Base-by-base conservation (phyloP, 2,329 filamentous ascomycete species). In the Fusarium cyanostomum region DNA sequence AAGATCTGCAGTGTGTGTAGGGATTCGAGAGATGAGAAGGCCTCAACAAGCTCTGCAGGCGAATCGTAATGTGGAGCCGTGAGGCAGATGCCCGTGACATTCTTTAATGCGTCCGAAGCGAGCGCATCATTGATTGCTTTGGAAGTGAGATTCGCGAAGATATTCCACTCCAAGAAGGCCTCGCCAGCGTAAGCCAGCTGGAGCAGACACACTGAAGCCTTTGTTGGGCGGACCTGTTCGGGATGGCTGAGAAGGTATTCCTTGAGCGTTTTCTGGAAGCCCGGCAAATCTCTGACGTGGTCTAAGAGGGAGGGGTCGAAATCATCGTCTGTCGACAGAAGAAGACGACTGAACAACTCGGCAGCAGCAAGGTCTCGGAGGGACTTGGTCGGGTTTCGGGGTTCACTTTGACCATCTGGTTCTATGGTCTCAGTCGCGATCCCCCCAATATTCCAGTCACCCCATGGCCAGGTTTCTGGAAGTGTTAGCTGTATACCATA, bases 391-490 rank as follows among this genome's bases (percentile, higher is more conserved):
- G 38, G 9, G 4, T n/a, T 27, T n/a, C 31, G 39, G 16, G 12
- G 6, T 11, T 28, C 16, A 27, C 9, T 30, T 11, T 52, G 31
- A 15, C 11, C 30, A 7, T 18, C 16, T 11, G 12, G 9, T 12
- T 46, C n/a, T 11, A 13, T 18, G 2, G 27, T n/a, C 16, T 28
- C 18, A 10, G 3, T 33, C 10, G 37, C 15, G 11, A n/a, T 8
- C 13, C 28, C 24, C 2, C 18, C 33, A 3, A 28, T 9, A 5
- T 50, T 33, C 56, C 56, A 59, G 7, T 26, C 10, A 7, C 51
- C 56, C 44, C 45, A 54, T 12, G 56, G 51, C 51, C 56, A 59
- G 13, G 39, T 41, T 12, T 34, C 56, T 59, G 12, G 4, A 30
- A 12, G 18, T 6, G 16, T 50, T 8, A 50, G 35, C 7, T 18